A percentile compares a stretch with the other conserved stretches of the same genome.
Evolutionary conservation across 2,329 filamentous ascomycete species (phyloP).

Genomic region (Hawksworthiomyces lignivorus): DNA sequence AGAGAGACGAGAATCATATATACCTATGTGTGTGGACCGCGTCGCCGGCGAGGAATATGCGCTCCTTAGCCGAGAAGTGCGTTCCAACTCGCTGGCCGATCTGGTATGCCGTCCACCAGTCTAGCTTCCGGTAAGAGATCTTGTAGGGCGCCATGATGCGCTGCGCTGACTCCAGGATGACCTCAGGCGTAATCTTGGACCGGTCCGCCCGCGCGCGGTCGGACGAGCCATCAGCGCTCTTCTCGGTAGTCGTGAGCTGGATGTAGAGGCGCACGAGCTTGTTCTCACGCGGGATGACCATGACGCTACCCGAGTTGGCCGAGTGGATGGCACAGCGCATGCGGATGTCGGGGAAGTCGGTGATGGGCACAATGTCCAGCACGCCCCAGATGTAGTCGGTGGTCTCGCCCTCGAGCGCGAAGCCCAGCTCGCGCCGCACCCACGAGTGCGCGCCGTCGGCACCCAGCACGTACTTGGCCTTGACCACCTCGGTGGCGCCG

Average conservation of each 20-base stretch:
- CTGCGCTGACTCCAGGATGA: slow-evolving; percentile 49
- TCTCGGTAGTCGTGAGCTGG: slow-evolving; percentile 5
- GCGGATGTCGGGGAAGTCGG: slow-evolving; percentile 24
- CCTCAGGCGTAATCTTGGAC: slow-evolving; percentile 48
- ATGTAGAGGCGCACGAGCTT: slow-evolving; percentile 45
- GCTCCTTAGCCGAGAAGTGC: slow-evolving; percentile 45
- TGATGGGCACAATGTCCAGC: slow-evolving; percentile 23
- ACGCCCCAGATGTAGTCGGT: slow-evolving; percentile 24
- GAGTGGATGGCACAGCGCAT: slow-evolving; percentile 23
- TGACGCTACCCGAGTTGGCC: slow-evolving; percentile 19
- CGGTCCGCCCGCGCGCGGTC: slow-evolving; percentile 42
- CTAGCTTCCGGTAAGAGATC: slow-evolving; percentile 34
- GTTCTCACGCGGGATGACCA: slow-evolving; percentile 24
- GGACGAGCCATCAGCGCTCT: not conserved
- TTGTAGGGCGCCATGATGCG: slow-evolving; percentile 54
- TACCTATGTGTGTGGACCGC: slow-evolving; percentile 44
- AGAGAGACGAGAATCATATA: too few species aligned
- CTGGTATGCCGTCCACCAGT: slow-evolving; percentile 62
- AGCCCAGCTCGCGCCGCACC: slow-evolving; percentile 13
- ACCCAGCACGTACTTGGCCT: slow-evolving; percentile 13
- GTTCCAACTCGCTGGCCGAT: slow-evolving; percentile 58
- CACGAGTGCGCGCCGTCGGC: slow-evolving; percentile 13
- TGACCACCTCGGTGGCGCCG: slow-evolving; percentile 9
- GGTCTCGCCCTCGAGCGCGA: slow-evolving; percentile 19
- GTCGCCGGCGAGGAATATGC: slow-evolving; percentile 65